Percentiles rank a stretch among this genome's conserved stretches.
Evolutionary conservation across 345 rosid genomes (phyloP).

Genomic region (Cardamine chenopodiifolia): DNA sequence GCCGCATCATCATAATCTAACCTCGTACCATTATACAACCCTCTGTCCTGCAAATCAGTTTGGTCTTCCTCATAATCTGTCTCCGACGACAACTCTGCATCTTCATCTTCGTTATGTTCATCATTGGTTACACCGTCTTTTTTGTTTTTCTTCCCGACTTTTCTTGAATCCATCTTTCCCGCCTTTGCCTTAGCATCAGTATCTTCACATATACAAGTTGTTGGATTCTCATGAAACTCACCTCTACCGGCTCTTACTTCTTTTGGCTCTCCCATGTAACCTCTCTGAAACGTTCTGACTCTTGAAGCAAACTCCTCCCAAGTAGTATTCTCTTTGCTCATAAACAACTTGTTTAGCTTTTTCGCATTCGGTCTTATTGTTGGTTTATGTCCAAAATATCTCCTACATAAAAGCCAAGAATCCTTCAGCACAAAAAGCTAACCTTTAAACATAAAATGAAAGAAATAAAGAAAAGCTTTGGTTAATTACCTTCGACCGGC

Average conservation of each 20-base stretch:
- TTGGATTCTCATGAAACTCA: constrained; percentile 96
- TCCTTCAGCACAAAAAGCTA: not conserved
- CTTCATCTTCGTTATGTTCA: constrained; percentile 56
- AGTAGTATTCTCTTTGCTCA: constrained; percentile 61
- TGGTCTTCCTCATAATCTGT: constrained; percentile 65
- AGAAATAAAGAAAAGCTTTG: constrained; percentile 24
- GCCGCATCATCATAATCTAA: constrained; percentile 60
- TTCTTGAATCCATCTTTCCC: constrained; percentile 46
- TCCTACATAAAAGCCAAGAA: constrained; percentile 53
- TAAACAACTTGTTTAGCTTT: constrained; percentile 74
- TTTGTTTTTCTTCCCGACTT: constrained; percentile 51
- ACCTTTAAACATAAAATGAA: not conserved
- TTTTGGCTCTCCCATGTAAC: constrained; percentile 97
- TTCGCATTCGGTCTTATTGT: constrained; percentile 96
- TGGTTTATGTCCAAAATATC: constrained; percentile 90
- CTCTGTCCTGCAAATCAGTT: constrained; percentile 48
- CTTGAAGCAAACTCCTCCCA: constrained; percentile 90
- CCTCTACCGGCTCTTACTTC: constrained; percentile 96
- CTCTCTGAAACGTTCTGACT: constrained; percentile 74
- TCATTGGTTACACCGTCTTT: constrained; percentile 36
- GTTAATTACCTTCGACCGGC: constrained; percentile 83
- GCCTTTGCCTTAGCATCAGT: constrained; percentile 50
- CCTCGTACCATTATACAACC: constrained; percentile 49
- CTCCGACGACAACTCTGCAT: constrained; percentile 60
- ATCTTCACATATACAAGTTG: constrained; percentile 84